Conservation (phyloP, 257 asterid species). For the Nicotiana tabacum region DNA sequence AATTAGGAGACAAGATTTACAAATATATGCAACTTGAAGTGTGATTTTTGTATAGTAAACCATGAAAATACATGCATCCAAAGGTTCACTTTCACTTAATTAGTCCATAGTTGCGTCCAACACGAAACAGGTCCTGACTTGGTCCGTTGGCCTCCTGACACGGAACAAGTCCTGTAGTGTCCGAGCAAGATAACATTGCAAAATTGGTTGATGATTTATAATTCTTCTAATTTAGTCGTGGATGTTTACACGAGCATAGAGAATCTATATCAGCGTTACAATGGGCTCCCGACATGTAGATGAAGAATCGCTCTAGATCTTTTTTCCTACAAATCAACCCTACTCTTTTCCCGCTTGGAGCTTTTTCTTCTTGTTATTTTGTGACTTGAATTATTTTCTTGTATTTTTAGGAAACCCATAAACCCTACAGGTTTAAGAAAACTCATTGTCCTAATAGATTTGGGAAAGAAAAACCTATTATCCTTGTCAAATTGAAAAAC, state of each 20-base stretch:
- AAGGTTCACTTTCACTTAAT: neutral
- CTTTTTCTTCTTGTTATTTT: conserved; percentile 20
- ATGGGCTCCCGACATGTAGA: neutral
- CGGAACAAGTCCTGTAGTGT: too few species aligned
- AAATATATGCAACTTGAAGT: neutral
- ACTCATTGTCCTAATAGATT: too few species aligned
- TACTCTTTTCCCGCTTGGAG: conserved; percentile 21
- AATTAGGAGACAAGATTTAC: too few species aligned
- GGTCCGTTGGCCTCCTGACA: too few species aligned
- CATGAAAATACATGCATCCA: too few species aligned
- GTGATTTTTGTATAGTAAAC: neutral
- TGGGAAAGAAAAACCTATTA: too few species aligned
- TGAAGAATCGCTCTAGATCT: neutral
- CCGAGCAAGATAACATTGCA: neutral
- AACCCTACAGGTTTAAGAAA: too few species aligned
- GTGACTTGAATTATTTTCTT: too few species aligned
- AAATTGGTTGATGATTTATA: neutral
- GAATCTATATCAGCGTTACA: neutral
- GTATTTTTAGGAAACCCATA: too few species aligned
- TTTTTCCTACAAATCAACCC: neutral
- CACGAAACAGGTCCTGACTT: neutral
- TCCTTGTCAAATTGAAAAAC: too few species aligned
- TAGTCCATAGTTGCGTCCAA: neutral
- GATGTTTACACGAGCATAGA: neutral
- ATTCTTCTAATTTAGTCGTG: neutral